Percentiles rank a stretch among this genome's conserved stretches.
These are phyloP conservation scores for Panaeolus papilionaceus DNA, from an alignment of 768 basidiomycete species.

Conservation along the genomic window DNA sequence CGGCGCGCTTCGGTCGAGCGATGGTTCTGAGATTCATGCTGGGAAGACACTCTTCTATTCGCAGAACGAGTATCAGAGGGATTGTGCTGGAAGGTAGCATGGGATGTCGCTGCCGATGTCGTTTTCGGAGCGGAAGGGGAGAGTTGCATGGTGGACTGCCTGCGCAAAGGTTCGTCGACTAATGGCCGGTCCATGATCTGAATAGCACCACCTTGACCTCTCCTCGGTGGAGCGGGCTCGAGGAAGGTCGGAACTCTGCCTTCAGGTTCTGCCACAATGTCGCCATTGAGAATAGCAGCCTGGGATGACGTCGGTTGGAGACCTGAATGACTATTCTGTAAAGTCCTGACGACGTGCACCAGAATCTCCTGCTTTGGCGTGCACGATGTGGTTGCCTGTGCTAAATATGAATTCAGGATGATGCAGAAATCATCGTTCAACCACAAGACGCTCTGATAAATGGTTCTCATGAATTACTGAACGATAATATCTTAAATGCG, in stretches of 20 bases:
- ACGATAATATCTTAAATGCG: no score
- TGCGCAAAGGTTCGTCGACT: not conserved
- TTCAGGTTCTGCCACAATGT: not conserved
- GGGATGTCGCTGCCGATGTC: not conserved
- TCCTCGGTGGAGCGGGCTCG: not conserved
- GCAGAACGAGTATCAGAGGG: not conserved
- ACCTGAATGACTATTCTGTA: not conserved
- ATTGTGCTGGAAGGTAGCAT: not conserved
- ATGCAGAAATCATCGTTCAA: no score
- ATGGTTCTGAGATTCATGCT: not conserved
- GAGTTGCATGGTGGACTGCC: not conserved
- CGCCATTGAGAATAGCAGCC: not conserved
- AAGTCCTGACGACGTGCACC: not conserved
- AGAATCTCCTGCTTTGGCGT: not conserved
- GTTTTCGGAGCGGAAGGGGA: not conserved
- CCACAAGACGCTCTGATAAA: no score
- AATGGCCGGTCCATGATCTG: not conserved
- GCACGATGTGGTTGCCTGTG: no score
- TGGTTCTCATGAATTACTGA: no score
- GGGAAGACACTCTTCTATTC: not conserved
- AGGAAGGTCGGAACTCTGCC: not conserved
- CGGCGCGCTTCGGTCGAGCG: not conserved
- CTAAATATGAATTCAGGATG: no score
- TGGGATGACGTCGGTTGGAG: not conserved
- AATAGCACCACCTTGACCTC: not conserved